These are phyloP conservation scores for Trametes meyenii DNA, from an alignment of 768 basidiomycete species.

Conservation along the genomic window DNA sequence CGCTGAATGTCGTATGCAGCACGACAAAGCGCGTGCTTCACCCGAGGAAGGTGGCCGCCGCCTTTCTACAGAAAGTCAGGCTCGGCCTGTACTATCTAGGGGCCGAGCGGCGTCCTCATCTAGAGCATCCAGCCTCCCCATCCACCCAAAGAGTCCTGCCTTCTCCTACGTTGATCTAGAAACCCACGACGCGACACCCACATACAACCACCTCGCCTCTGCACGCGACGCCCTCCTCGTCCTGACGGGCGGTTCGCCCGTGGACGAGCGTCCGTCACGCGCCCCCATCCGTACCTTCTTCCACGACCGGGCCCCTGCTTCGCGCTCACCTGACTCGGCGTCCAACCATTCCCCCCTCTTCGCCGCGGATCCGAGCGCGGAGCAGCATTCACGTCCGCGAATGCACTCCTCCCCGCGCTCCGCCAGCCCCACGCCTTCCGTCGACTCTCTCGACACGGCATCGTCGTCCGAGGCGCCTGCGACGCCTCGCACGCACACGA, in stretches of 20 bases:
- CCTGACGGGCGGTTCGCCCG: conserved; percentile 14
- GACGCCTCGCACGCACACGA: conserved; percentile 29
- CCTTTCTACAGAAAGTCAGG: background rate
- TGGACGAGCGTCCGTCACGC: conserved; percentile 14
- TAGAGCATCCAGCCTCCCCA: background rate
- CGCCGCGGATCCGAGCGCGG: background rate
- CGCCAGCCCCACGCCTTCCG: conserved; percentile 28
- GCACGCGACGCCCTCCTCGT: conserved; percentile 20
- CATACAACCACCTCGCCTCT: conserved; percentile 14
- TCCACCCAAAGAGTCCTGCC: conserved; percentile 25
- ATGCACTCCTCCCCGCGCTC: conserved; percentile 12
- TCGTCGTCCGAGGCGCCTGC: conserved; percentile 35
- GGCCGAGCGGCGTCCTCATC: conserved; percentile 15
- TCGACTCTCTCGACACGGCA: conserved; percentile 31
- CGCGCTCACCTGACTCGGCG: conserved; percentile 15
- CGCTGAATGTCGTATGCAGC: background rate
- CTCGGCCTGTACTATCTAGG: background rate
- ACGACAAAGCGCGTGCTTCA: conserved; percentile 11
- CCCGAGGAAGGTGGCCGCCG: background rate
- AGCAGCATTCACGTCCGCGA: conserved; percentile 1
- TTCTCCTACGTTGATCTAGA: conserved; percentile 24
- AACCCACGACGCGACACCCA: conserved; percentile 22
- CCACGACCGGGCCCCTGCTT: conserved; percentile 3
- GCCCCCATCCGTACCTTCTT: conserved; percentile 9
- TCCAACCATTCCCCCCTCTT: background rate